A percentile compares a stretch with the other conserved stretches of the same genome.
Conservation (phyloP, 2,329 filamentous ascomycete species). For the Pseudogymnoascus sp. region DNA sequence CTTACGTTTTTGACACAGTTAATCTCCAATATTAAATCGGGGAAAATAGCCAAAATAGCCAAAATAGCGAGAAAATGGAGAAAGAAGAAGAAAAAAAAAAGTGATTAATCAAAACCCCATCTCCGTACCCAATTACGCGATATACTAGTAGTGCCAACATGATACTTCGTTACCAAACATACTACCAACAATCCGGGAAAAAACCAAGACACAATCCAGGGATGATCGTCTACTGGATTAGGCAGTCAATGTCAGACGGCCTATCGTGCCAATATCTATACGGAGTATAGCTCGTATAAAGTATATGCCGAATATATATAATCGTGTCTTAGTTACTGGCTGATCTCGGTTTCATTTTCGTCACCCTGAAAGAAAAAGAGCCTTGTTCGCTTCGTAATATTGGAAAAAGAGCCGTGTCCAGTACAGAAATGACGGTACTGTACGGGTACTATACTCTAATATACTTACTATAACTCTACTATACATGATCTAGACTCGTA, state of each 20-base stretch:
- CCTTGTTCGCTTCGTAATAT: neutral
- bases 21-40: neutral
- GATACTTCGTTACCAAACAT: neutral
- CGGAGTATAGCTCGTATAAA: neutral
- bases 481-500: too few species aligned
- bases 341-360: conserved; percentile 1
- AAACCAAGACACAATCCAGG: neutral
- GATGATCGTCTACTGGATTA: neutral
- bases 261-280: neutral
- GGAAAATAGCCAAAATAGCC: neutral
- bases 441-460: neutral
- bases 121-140: neutral
- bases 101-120: neutral
- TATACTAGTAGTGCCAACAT: neutral
- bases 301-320: conserved; percentile 1
- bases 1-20: neutral
- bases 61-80: neutral
- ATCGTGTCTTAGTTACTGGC: neutral
- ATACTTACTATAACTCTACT: neutral
- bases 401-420: too few species aligned
- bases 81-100: neutral
- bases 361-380: neutral
- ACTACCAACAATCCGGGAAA: neutral
- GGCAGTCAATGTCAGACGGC: neutral
- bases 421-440: too few species aligned